Conservation (phyloP, 1,139 yeast genomes). For the Saccharomyces hybrid region DNA sequence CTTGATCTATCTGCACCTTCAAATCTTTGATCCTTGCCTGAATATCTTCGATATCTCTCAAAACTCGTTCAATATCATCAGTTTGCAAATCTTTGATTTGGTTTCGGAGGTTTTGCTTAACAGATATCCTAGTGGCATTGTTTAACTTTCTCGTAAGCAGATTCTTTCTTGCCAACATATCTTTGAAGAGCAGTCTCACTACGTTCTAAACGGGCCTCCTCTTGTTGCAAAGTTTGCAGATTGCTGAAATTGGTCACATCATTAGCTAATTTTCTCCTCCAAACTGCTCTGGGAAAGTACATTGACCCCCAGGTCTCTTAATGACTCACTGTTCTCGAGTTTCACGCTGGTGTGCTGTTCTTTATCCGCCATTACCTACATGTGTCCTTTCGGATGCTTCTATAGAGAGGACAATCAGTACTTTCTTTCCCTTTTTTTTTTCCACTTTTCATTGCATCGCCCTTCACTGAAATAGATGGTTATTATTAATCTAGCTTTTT, state of each 20-base stretch:
- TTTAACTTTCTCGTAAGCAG: slow-evolving; percentile 43
- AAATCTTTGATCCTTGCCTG: slow-evolving; percentile 41
- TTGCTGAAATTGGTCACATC: slow-evolving; percentile 59
- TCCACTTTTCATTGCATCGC: not conserved
- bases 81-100: slow-evolving; percentile 49
- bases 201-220: slow-evolving; percentile 63
- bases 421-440: not conserved
- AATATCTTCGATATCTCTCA: slow-evolving; percentile 62
- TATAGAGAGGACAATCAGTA: not conserved
- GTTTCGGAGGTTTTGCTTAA: slow-evolving; percentile 45
- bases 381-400: not conserved
- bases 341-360: not conserved
- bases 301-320: slow-evolving; percentile 37
- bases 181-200: slow-evolving; percentile 44
- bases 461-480: not conserved
- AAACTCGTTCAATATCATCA: slow-evolving; percentile 46
- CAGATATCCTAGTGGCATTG: slow-evolving; percentile 61
- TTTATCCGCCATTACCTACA: not conserved
- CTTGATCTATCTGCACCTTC: slow-evolving; percentile 12
- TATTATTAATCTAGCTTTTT: not conserved
- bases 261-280: slow-evolving; percentile 64
- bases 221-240: slow-evolving; percentile 62
- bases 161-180: slow-evolving; percentile 40
- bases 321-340: not conserved
- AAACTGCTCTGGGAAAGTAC: slow-evolving; percentile 69